Conservation (phyloP, 108 stramenopile genomes). For the Poteriospumella lacustris region DNA sequence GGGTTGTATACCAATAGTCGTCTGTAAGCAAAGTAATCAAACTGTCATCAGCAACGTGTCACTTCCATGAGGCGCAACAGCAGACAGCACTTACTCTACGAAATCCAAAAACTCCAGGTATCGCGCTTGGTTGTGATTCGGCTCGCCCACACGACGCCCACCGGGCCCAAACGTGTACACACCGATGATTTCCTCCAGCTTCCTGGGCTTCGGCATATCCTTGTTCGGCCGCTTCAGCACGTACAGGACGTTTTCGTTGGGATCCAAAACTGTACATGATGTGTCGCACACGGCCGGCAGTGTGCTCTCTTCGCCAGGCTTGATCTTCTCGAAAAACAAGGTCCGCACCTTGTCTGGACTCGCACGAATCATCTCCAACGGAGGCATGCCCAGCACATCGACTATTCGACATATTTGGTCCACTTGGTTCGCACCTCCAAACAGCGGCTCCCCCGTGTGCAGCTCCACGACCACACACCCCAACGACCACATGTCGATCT, state of each 20-base stretch:
- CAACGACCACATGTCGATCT: slow-evolving; percentile 98
- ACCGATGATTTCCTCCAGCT: slow-evolving; percentile 30
- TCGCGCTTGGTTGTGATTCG: slow-evolving; percentile 65
- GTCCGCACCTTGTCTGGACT: slow-evolving; percentile 65
- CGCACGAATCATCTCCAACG: slow-evolving; percentile 62
- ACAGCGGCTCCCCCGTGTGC: slow-evolving; percentile 86
- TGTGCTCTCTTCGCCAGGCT: slow-evolving; percentile 27
- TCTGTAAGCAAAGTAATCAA: background rate
- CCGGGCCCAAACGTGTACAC: slow-evolving; percentile 41
- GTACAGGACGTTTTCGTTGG: slow-evolving; percentile 1
- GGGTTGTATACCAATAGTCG: background rate
- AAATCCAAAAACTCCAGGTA: slow-evolving; percentile 87
- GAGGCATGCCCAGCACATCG: slow-evolving; percentile 84
- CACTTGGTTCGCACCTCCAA: slow-evolving; percentile 88
- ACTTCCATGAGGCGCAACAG: too few species aligned
- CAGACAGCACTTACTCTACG: slow-evolving; percentile 71
- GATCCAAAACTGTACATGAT: background rate
- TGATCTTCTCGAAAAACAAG: slow-evolving; percentile 37
- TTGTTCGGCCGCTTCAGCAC: background rate
- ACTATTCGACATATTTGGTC: slow-evolving; percentile 89
- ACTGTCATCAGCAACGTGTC: too few species aligned
- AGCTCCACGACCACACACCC: slow-evolving; percentile 95
- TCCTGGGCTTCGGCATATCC: background rate
- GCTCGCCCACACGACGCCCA: slow-evolving; percentile 52
- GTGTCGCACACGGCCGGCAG: background rate